These are phyloP conservation scores for Rhodotorula glutinis DNA, from an alignment of 1,284 basidiomycete species.

Conservation along the genomic window DNA sequence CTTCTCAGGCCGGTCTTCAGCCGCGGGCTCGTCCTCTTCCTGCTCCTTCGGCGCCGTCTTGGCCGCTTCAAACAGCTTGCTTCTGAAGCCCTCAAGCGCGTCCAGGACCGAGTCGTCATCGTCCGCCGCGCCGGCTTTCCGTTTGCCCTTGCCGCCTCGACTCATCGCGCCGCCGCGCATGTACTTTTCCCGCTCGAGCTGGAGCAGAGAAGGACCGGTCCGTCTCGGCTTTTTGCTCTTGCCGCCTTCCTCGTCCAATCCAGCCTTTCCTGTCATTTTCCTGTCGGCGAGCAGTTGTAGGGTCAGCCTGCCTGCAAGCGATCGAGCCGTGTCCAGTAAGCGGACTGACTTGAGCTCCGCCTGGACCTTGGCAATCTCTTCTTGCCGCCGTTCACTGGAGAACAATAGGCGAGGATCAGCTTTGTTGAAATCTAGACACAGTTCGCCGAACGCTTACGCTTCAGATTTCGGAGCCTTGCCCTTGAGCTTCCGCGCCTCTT, in stretches of 20 bases:
- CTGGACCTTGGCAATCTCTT: conserved; percentile 83
- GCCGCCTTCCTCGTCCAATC: conserved; percentile 20
- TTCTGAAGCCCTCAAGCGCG: conserved; percentile 39
- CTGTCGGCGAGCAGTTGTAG: neutral
- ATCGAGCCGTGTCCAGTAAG: neutral
- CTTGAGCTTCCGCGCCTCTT: conserved; percentile 65
- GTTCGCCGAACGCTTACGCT: conserved; percentile 5
- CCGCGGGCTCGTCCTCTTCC: conserved; percentile 14
- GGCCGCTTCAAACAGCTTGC: conserved; percentile 33
- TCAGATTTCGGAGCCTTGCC: conserved; percentile 55
- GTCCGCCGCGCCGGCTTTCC: conserved; percentile 22
- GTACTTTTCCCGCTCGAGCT: conserved; percentile 44
- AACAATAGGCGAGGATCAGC: neutral
- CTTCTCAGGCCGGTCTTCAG: conserved; percentile 20
- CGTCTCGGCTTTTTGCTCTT: conserved; percentile 32
- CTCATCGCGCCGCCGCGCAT: conserved; percentile 2
- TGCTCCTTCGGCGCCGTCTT: conserved; percentile 19
- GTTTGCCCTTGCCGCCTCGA: conserved; percentile 16
- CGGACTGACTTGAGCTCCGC: conserved; percentile 59
- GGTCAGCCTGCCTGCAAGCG: too few relatives aligned
- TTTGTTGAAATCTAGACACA: too few relatives aligned
- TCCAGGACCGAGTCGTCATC: conserved; percentile 37
- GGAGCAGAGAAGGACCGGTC: conserved; percentile 38
- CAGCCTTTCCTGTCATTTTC: conserved; percentile 25
- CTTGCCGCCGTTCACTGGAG: conserved; percentile 61